Evolutionary conservation across 352 stramenopile species (phyloP), one percentile per base, ranked within the genome.

Genomic region (Aphanomyces cochlioides): DNA sequence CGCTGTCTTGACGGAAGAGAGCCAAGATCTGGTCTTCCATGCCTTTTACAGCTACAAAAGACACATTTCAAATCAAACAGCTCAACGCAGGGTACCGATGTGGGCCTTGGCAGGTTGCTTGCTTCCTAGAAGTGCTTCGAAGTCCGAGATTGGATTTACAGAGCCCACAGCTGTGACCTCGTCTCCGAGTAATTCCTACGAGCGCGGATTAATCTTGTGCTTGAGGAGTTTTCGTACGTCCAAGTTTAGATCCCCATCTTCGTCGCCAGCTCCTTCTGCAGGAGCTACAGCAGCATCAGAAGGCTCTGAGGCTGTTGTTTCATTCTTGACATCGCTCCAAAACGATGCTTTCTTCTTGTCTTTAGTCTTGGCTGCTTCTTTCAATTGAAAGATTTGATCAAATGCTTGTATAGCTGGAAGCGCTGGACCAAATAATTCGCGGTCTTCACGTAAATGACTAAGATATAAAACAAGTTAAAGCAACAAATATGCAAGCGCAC

Each of bases 71-170:
- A 15, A n/a, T 6, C 4, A 64, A 5, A 6, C 66, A 21, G 5
- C 5, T 47, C 15, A 13, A 47, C 54, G 21, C 57, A 66, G 12
- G 17, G 21, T 58, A 72, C 66, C 66, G 4, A 34, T 34, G 12
- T 66, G 66, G 10, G 48, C 48, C 19, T 72, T 72, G 17, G 48
- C 48, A 76, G 86, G 87, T 38, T 78, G 72, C 64, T 82, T 65
- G 39, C 88, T 82, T 3, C 43, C 54, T 0, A 92, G 56, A 8
- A 94, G 77, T 17, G 77, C 73, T 53, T 94, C 86, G 74, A 94
- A 94, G 63, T 94, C 86, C 1, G 84, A 82, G 41, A 94, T 84
- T 13, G 86, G 86, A 60, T 92, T 94, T 84, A 94, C 90, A 1
- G 84, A 90, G 0, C 86, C 86, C n/a, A 94, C 82, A 38, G 47